phyloP scores from a whole-genome alignment of 2,329 filamentous ascomycete species.

The Aspergillus sp. region DNA sequence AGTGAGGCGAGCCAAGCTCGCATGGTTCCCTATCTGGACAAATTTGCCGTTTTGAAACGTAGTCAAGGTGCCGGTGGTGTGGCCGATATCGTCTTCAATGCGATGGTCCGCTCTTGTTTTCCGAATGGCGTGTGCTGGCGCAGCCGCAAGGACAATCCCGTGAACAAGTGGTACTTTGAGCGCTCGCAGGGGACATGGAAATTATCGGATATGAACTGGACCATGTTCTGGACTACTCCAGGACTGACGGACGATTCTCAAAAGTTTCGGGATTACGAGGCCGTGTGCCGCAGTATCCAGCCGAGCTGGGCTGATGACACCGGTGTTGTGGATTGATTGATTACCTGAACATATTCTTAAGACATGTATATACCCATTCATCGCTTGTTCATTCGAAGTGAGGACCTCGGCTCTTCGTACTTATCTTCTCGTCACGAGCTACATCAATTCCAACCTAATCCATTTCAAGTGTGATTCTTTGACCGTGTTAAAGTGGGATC shows the following conservation, averaged over 20 bases:
- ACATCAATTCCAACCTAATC: too few relatives aligned
- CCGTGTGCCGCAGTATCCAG: slow-evolving; percentile 67
- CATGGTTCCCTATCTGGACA: slow-evolving; percentile 91
- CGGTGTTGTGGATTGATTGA: slow-evolving; percentile 55
- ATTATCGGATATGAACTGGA: slow-evolving; percentile 80
- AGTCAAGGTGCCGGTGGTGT: slow-evolving; percentile 90
- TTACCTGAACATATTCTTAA: too few relatives aligned
- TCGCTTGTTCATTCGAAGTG: too few relatives aligned
- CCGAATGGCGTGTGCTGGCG: slow-evolving; percentile 90
- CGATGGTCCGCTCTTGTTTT: slow-evolving; percentile 89
- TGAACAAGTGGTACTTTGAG: slow-evolving; percentile 99
- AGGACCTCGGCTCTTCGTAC: too few relatives aligned
- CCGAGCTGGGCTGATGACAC: slow-evolving; percentile 52
- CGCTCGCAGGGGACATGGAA: slow-evolving; percentile 81
- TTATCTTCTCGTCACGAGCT: too few relatives aligned
- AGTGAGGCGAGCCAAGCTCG: slow-evolving; percentile 57
- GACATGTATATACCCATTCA: neutral
- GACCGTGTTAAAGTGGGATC: too few relatives aligned
- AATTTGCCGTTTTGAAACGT: slow-evolving; percentile 88
- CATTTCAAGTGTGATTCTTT: too few relatives aligned
- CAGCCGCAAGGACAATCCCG: slow-evolving; percentile 84
- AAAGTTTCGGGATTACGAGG: slow-evolving; percentile 69
- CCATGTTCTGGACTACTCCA: slow-evolving; percentile 96
- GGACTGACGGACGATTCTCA: slow-evolving; percentile 57
- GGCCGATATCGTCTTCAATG: slow-evolving; percentile 93